Conservation (phyloP, 305 asterid species). For the Solanum aculeatissimum region DNA sequence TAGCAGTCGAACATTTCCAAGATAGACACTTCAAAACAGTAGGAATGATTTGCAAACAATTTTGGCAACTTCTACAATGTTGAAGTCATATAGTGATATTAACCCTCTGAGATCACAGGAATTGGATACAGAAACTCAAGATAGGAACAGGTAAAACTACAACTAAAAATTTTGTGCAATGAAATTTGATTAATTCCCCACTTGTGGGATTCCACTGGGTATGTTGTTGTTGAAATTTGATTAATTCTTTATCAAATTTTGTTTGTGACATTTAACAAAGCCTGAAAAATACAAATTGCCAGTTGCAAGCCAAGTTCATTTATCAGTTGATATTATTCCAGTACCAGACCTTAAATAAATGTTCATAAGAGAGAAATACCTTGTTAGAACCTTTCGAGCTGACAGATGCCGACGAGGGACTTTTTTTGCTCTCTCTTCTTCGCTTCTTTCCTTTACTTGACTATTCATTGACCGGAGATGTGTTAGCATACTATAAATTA, state of each 20-base stretch:
- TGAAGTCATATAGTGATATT: neutral
- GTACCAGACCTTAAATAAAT: neutral
- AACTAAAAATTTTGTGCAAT: neutral
- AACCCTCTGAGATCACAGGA: neutral
- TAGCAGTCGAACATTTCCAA: neutral
- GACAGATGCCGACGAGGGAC: slow-evolving; percentile 27
- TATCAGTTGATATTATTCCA: neutral
- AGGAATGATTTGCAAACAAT: neutral
- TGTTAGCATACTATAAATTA: neutral
- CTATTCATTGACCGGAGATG: slow-evolving; percentile 12
- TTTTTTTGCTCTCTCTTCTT: slow-evolving; percentile 42
- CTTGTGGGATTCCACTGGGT: no score
- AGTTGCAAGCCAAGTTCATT: neutral
- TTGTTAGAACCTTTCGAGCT: slow-evolving; percentile 52
- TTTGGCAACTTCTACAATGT: neutral
- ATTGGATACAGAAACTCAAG: neutral
- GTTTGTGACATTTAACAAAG: neutral
- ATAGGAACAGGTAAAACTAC: neutral
- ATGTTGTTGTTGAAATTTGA: neutral
- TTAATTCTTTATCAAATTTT: neutral
- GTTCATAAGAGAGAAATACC: slow-evolving; percentile 26
- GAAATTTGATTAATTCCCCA: neutral
- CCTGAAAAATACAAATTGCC: neutral
- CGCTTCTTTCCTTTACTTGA: slow-evolving; percentile 80
- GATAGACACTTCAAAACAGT: neutral